Evolutionary conservation across 169 alveolate genomes (phyloP).

Genomic region (Plasmodium falciparum): DNA sequence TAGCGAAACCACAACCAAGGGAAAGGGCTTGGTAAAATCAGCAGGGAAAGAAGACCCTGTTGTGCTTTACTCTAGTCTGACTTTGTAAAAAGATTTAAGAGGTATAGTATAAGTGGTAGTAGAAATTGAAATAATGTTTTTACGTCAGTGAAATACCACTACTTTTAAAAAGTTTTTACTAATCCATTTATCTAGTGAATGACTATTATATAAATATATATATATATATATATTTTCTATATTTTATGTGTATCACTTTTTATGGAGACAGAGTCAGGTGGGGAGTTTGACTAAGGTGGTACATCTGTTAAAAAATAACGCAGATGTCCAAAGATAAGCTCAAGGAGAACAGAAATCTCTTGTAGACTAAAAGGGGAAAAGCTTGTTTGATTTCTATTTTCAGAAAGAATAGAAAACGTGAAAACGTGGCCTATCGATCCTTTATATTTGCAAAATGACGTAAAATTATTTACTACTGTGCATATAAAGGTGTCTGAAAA

Average conservation of each 20-base stretch:
- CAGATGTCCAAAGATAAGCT: conserved; percentile 94
- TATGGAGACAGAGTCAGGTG: conserved; percentile 93
- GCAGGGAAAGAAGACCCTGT: conserved; percentile 97
- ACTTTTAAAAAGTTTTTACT: conserved; percentile 90
- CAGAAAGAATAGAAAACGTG: conserved; percentile 93
- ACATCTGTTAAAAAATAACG: conserved; percentile 92
- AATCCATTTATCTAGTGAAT: conserved; percentile 87
- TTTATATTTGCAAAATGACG: conserved; percentile 33
- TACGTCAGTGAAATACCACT: conserved; percentile 92
- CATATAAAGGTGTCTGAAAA: conserved; percentile 55
- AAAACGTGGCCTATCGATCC: conserved; percentile 91
- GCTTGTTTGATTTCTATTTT: conserved; percentile 93
- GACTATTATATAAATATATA: conserved; percentile 38
- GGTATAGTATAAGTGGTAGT: conserved; percentile 94
- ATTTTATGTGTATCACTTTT: conserved; percentile 50
- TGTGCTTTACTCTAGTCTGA: conserved; percentile 95
- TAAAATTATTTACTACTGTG: conserved; percentile 25
- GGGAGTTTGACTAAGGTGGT: conserved; percentile 97
- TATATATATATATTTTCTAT: not conserved
- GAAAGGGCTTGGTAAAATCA: conserved; percentile 95
- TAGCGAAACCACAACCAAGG: conserved; percentile 96
- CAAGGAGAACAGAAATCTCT: conserved; percentile 95
- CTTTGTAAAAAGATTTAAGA: conserved; percentile 92
- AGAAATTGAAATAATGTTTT: conserved; percentile 39
- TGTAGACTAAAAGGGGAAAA: conserved; percentile 94